Evolutionary conservation across 306 rosid species (phyloP).

Genomic region (Mimosa bimucronata): DNA sequence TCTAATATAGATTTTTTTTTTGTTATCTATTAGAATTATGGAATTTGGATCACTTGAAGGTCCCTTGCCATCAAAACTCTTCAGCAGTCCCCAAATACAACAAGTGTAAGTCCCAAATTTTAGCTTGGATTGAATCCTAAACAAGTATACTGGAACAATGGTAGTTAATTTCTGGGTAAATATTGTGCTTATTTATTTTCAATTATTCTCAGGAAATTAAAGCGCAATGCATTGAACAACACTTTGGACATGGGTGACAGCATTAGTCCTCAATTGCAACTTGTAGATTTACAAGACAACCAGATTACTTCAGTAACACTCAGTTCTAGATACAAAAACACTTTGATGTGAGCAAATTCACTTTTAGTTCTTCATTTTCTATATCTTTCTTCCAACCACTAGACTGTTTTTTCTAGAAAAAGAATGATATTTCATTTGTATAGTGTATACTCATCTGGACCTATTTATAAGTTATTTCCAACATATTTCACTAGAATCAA

Average conservation of each 20-base stretch:
- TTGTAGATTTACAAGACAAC: conserved; percentile 86
- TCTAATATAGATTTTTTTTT: conserved; percentile 15
- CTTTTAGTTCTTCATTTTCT: background rate
- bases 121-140: background rate
- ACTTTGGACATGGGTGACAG: conserved; percentile 71
- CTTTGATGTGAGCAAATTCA: conserved; percentile 64
- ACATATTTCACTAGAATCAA: no score
- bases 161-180: conserved; percentile 7
- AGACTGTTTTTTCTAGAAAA: background rate
- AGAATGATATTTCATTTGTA: background rate
- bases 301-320: conserved; percentile 55
- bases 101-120: conserved; percentile 76
- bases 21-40: conserved; percentile 52
- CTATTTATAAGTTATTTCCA: no score
- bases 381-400: background rate
- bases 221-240: conserved; percentile 60
- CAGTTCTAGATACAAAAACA: conserved; percentile 54
- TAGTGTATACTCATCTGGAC: background rate
- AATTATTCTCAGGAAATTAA: conserved; percentile 65
- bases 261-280: conserved; percentile 65
- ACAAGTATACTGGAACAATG: conserved; percentile 16
- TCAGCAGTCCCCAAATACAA: conserved; percentile 72
- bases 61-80: conserved; percentile 64
- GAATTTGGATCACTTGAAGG: conserved; percentile 86
- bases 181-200: background rate